phyloP scores from a whole-genome alignment of 306 rosid genomes.

The Ochetophila trinervis region DNA sequence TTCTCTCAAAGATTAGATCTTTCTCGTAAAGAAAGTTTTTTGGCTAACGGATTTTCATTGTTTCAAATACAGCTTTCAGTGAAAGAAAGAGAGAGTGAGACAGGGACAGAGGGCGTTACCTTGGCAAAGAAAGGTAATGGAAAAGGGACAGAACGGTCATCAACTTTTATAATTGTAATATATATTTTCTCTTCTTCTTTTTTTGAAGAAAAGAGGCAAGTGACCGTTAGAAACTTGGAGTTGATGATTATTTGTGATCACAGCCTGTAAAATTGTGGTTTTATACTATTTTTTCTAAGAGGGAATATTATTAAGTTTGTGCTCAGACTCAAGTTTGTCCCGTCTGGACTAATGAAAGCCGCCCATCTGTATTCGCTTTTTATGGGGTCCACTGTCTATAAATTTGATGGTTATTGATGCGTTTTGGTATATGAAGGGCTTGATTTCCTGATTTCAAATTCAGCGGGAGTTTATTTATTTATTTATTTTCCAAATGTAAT shows the following conservation, averaged over 20 bases:
- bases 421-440: no score
- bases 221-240: slow-evolving; percentile 79
- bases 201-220: slow-evolving; percentile 21
- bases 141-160: slow-evolving; percentile 54
- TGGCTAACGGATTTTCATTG: slow-evolving; percentile 29
- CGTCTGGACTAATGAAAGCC: slow-evolving; percentile 8
- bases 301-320: background rate
- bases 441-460: no score
- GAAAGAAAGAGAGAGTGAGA: background rate
- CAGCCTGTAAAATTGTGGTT: slow-evolving; percentile 37
- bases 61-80: slow-evolving; percentile 10
- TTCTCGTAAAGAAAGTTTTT: background rate
- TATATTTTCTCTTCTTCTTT: slow-evolving; percentile 2
- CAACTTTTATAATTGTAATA: slow-evolving; percentile 5
- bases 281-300: background rate
- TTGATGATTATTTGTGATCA: slow-evolving; percentile 20
- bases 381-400: background rate
- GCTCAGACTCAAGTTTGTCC: background rate
- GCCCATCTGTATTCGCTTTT: background rate
- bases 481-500: no score
- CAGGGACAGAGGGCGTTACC: slow-evolving; percentile 20
- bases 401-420: background rate
- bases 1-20: slow-evolving; percentile 22
- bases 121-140: slow-evolving; percentile 13
- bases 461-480: no score